A percentile compares a stretch with the other conserved stretches of the same genome.
phyloP scores from a whole-genome alignment of 768 basidiomycete genomes.

The Lactarius quietus region DNA sequence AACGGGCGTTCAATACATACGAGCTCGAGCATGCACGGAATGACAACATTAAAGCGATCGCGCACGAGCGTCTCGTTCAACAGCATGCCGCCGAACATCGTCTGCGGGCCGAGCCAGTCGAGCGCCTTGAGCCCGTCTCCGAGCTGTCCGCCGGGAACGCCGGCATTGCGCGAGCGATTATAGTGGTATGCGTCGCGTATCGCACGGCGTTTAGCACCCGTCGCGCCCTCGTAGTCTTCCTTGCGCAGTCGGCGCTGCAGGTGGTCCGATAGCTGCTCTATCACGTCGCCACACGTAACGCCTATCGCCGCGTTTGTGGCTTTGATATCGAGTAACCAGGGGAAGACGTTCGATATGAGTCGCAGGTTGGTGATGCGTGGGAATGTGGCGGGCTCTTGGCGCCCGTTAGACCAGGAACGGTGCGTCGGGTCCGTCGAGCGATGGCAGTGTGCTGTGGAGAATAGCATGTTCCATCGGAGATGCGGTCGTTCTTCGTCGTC shows the following conservation, averaged over 20 bases:
- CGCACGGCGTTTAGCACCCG: constrained; percentile 36
- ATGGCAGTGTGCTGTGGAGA: constrained; percentile 54
- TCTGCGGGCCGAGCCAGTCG: constrained; percentile 59
- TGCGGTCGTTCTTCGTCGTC: constrained; percentile 44
- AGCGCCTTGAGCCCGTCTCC: constrained; percentile 59
- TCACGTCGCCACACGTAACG: constrained; percentile 64
- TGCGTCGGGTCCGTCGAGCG: constrained; percentile 57
- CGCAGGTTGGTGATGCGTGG: constrained; percentile 53
- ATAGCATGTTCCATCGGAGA: constrained; percentile 75
- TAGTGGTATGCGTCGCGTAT: constrained; percentile 53
- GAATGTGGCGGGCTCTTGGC: constrained; percentile 61
- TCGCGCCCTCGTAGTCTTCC: constrained; percentile 48
- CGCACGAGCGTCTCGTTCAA: constrained; percentile 43
- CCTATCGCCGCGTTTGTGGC: constrained; percentile 47
- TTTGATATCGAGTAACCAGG: constrained; percentile 51
- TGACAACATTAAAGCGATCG: constrained; percentile 40
- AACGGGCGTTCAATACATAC: constrained; percentile 47
- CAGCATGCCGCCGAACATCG: constrained; percentile 61
- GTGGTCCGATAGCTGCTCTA: constrained; percentile 50
- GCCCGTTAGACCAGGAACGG: constrained; percentile 65
- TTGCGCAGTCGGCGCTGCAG: constrained; percentile 50
- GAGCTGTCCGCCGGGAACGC: constrained; percentile 67
- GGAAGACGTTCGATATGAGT: constrained; percentile 51
- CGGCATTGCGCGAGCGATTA: constrained; percentile 61
- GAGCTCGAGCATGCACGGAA: constrained; percentile 61